Evolutionary conservation across 768 basidiomycete species (phyloP).

Genomic region (Auriscalpium vulgare): DNA sequence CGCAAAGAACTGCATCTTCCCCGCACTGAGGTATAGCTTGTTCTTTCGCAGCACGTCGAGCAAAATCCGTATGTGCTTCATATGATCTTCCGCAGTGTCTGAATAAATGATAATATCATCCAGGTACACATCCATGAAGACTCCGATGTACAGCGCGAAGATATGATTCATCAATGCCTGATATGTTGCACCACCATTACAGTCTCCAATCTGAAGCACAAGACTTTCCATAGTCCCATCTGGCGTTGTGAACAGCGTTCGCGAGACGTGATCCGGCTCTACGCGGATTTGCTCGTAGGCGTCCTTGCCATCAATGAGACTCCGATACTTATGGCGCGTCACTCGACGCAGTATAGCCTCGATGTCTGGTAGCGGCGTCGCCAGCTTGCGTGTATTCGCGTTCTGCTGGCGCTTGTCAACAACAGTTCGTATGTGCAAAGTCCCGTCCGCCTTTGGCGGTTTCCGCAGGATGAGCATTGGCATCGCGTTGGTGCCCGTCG

Average conservation of each 20-base stretch:
- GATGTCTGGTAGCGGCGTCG: slow-evolving; percentile 22
- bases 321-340: slow-evolving; percentile 10
- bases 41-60: slow-evolving; percentile 27
- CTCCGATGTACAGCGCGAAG: slow-evolving; percentile 22
- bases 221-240: slow-evolving; percentile 35
- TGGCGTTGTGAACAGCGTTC: slow-evolving; percentile 14
- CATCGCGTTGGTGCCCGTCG: slow-evolving; percentile 19
- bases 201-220: slow-evolving; percentile 29
- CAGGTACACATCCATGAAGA: slow-evolving; percentile 21
- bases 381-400: slow-evolving; percentile 22
- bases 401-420: slow-evolving; percentile 25
- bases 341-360: slow-evolving; percentile 21
- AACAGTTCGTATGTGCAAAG: slow-evolving; percentile 14
- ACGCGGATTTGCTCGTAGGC: slow-evolving; percentile 27
- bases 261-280: slow-evolving; percentile 17
- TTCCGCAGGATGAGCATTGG: slow-evolving; percentile 29
- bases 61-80: slow-evolving; percentile 23
- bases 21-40: slow-evolving; percentile 28
- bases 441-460: slow-evolving; percentile 15
- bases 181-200: slow-evolving; percentile 31
- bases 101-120: slow-evolving; percentile 25
- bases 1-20: slow-evolving; percentile 28
- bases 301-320: slow-evolving; percentile 23
- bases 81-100: slow-evolving; percentile 21
- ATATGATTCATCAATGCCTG: slow-evolving; percentile 37